Conservation (phyloP, 192 early-diverging fungal species). For the Backusella australiensis region DNA sequence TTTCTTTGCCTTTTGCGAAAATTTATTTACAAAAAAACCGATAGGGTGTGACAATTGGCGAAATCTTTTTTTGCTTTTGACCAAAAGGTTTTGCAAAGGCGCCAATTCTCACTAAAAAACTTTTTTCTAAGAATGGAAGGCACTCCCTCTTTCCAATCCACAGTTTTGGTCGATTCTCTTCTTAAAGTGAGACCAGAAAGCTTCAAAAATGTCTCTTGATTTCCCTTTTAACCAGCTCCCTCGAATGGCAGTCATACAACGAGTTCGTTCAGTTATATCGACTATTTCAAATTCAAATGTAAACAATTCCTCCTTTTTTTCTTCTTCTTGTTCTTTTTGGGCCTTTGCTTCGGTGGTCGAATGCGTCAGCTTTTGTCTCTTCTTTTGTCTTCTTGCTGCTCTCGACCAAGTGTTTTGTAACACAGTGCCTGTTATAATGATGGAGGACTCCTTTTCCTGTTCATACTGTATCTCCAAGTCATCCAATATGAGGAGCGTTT, state of each 20-base stretch:
- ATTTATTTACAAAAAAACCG: too few species aligned
- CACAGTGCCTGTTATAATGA: neutral
- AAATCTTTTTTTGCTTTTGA: too few species aligned
- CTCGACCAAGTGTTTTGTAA: conserved; percentile 37
- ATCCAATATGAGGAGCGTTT: neutral
- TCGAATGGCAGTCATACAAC: conserved; percentile 6
- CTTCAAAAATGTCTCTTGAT: conserved; percentile 46
- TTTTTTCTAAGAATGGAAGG: neutral
- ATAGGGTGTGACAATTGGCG: too few species aligned
- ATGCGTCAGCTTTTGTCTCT: neutral
- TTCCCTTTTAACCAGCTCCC: conserved; percentile 44
- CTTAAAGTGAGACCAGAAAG: conserved; percentile 42
- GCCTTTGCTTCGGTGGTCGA: neutral
- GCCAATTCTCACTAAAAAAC: too few species aligned
- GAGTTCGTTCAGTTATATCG: neutral
- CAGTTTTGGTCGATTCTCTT: conserved; percentile 25
- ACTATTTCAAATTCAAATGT: conserved; percentile 1
- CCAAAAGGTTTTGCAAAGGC: too few species aligned
- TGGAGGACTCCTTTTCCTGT: neutral
- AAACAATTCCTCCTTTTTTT: neutral
- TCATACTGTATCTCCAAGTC: conserved; percentile 5
- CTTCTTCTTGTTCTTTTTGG: neutral
- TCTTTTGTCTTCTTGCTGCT: conserved; percentile 20
- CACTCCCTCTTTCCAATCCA: conserved; percentile 15
- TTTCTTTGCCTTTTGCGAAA: too few species aligned